These are phyloP conservation scores for Lactarius sp. DNA, from an alignment of 768 basidiomycete genomes.

Conservation along the genomic window DNA sequence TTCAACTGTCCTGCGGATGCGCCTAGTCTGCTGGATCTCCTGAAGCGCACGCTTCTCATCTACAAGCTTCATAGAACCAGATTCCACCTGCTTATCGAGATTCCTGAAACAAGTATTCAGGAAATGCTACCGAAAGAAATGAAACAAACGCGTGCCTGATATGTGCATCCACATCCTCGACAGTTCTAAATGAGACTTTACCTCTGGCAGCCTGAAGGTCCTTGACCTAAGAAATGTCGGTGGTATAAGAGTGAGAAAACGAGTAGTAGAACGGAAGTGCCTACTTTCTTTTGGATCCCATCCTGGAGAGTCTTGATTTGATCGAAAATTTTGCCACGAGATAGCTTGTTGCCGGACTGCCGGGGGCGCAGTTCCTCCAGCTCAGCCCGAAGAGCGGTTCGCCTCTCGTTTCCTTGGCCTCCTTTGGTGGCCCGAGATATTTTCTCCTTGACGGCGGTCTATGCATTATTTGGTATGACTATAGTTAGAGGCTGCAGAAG, in stretches of 20 bases:
- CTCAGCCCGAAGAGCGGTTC: conserved; percentile 69
- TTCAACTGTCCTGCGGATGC: conserved; percentile 72
- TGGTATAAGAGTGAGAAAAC: conserved; percentile 4
- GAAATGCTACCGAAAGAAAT: conserved; percentile 13
- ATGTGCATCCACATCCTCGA: conserved; percentile 81
- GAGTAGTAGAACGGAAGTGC: conserved; percentile 1
- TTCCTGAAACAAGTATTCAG: conserved; percentile 43
- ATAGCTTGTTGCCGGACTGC: conserved; percentile 72
- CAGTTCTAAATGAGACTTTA: conserved; percentile 75
- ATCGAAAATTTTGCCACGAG: conserved; percentile 65
- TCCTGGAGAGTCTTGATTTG: conserved; percentile 80
- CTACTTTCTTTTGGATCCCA: conserved; percentile 73
- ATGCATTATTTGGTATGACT: conserved; percentile 28
- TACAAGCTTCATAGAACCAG: conserved; percentile 84
- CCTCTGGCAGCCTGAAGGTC: conserved; percentile 77
- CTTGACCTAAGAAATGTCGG: conserved; percentile 54
- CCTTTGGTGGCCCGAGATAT: conserved; percentile 58
- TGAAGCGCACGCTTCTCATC: conserved; percentile 95
- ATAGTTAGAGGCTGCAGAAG: not conserved
- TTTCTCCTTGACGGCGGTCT: conserved; percentile 74
- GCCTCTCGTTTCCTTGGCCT: conserved; percentile 64
- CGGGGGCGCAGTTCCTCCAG: conserved; percentile 71
- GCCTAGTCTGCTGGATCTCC: conserved; percentile 74
- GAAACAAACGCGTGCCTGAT: conserved; percentile 58
- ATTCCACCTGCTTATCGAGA: conserved; percentile 88